Base-by-base conservation (phyloP, 2,329 filamentous ascomycete species). In the Colletotrichum camelliae region DNA sequence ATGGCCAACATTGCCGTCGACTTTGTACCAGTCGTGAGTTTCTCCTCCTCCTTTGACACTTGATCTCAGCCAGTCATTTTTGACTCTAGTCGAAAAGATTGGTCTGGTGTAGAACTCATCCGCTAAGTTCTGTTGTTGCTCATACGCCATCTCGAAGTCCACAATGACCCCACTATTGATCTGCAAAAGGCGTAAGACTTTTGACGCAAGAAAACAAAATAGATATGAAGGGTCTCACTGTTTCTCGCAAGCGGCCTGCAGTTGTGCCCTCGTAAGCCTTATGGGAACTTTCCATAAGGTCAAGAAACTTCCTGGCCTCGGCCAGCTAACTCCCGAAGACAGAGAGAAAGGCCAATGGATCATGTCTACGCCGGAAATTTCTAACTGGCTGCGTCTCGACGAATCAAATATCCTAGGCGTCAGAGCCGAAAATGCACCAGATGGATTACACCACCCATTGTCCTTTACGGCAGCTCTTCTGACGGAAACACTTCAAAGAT, bases 121-220 rank as follows among this genome's bases (percentile, higher is more conserved):
- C 13, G 24, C 39, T 43, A 43, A 43, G 39, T 43, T 43, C 39
- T 43, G 39, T 8, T 65, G 64, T n/a, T 77, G 57, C 55, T 78
- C 60, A 33, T 80, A 81, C 2, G 81, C 81, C 21, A 79, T 68
- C 52, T 80, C 79, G 27, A 81, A 79, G 66, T 84, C 83, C 4
- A 84, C 72, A 0, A 83, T 77, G 0, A 83, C 81, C 10, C 80
- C 78, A 43, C 81, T 82, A 24, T 79, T 79, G 4, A 83, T 80
- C 75, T 83, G 18, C 18, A 9, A 43, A 43, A n/a, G 39, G 16
- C 18, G 18, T 43, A n/a, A 43, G 39, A n/a, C 4, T 16, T 43
- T 9, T 43, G 39, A 43, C 4, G 4, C 16, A 8, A 43, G 18
- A 43, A 18, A 9, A 18, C 10, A n/a, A 18, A 43, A n/a, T 10